Evolutionary conservation across 2,329 filamentous ascomycete genomes (phyloP).

Genomic region (Stagonosporopsis rhizophila): DNA sequence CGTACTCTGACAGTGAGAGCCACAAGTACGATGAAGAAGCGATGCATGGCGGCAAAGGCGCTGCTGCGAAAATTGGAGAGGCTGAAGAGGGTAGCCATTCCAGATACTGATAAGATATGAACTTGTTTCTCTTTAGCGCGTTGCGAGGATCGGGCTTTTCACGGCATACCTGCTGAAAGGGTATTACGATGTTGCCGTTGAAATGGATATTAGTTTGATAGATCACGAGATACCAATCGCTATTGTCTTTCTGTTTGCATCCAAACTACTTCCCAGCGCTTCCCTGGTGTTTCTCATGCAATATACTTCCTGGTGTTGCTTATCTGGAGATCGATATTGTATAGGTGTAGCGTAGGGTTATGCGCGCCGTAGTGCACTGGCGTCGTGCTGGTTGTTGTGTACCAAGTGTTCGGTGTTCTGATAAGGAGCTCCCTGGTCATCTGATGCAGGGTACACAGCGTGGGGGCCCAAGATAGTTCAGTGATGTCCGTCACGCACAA

Average conservation of each 20-base stretch:
- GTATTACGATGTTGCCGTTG: slow-evolving; percentile 13
- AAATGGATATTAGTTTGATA: neutral
- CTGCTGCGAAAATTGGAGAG: slow-evolving; percentile 12
- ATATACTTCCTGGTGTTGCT: neutral
- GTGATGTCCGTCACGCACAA: too few relatives aligned
- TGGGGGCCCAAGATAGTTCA: neutral
- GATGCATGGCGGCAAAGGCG: slow-evolving; percentile 29
- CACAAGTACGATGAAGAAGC: slow-evolving; percentile 40
- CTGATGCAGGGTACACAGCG: neutral
- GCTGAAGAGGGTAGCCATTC: slow-evolving; percentile 7
- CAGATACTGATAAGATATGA: neutral
- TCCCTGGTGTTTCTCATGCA: neutral
- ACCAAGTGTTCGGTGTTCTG: neutral
- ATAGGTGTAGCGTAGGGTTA: neutral
- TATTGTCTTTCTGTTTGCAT: neutral
- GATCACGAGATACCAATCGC: slow-evolving; percentile 12
- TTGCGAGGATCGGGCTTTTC: neutral
- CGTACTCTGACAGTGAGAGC: slow-evolving; percentile 33
- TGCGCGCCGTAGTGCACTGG: neutral
- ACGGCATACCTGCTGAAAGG: slow-evolving; percentile 8
- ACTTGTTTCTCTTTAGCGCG: neutral
- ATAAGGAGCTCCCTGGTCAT: neutral
- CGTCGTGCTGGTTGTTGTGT: neutral
- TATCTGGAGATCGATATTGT: neutral
- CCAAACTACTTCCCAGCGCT: neutral